A percentile compares a stretch with the other conserved stretches of the same genome.
Evolutionary conservation across 2,329 filamentous ascomycete genomes (phyloP).

Genomic region (Zymoseptoria ardabiliae): DNA sequence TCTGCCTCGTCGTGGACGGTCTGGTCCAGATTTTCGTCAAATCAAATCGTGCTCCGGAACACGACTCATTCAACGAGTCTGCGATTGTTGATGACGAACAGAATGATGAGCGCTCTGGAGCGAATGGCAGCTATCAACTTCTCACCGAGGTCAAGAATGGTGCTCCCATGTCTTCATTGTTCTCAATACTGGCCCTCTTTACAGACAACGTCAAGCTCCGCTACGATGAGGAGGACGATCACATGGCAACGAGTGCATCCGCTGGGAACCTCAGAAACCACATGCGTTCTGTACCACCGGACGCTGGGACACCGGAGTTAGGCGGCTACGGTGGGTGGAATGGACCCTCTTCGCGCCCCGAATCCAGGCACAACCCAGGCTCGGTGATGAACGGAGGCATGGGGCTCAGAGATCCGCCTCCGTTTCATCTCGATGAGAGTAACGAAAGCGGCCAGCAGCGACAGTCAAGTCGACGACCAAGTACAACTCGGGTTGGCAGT

Average conservation of each 20-base stretch:
- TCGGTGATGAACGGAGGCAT: constrained; percentile 11
- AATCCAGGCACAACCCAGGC: constrained; percentile 21
- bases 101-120: constrained; percentile 56
- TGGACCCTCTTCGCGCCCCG: constrained; percentile 15
- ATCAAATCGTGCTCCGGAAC: constrained; percentile 52
- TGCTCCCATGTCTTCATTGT: constrained; percentile 95
- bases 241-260: constrained; percentile 14
- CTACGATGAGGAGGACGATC: constrained; percentile 58
- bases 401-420: constrained; percentile 25
- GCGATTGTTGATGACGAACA: constrained; percentile 44
- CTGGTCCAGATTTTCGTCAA: constrained; percentile 98
- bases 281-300: constrained; percentile 14
- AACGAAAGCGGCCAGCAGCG: constrained; percentile 20
- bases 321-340: constrained; percentile 21
- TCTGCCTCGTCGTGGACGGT: constrained; percentile 94
- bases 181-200: constrained; percentile 93
- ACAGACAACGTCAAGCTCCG: constrained; percentile 86
- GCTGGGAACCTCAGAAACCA: constrained; percentile 19
- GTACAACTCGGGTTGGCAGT: constrained; percentile 16
- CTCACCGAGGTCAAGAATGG: constrained; percentile 97
- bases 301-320: constrained; percentile 20
- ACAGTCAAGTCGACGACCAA: constrained; percentile 20
- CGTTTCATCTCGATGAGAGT: constrained; percentile 21
- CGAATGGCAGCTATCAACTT: constrained; percentile 82
- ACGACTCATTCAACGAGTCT: constrained; percentile 35